Base-by-base conservation (phyloP, 805 yeast genomes). In the Alloascoidea hylecoeti region DNA sequence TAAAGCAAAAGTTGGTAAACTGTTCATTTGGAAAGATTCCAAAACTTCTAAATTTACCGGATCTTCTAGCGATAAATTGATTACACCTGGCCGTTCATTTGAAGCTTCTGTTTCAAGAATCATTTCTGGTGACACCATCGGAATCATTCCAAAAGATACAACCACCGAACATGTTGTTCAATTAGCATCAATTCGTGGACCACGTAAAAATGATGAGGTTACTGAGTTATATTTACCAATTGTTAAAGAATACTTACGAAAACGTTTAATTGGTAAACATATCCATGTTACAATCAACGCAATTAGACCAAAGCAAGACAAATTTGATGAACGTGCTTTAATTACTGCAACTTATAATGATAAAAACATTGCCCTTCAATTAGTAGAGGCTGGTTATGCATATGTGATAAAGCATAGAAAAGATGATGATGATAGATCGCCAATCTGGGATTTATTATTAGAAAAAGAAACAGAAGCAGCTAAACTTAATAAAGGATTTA, bases 381-480 rank as follows among this genome's bases (percentile, higher is more conserved):
- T 84, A 38, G 79, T 84, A 15, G 55, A 64, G 18, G 64, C 60
- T 41, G 95, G 95, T 4, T 73, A 62, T 55, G 94, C 88, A 13
- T 60, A 78, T n/a, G 94, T 83, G 16, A 66, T 81, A 41, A 74
- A 73, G 52, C 94, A 82, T 58, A 75, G 78, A 51, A 77, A 77
- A 56, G 83, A 78, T 41, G 81, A 78, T 35, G 66, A 66, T 32
- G 83, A 76, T 49, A 67, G 83, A 46, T 75, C 92, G 2, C 67
- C 75, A 19, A 69, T 74, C 47, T 83, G 94, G 89, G 95, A 84
- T 51, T 66, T 66, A 36, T 64, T 84, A 40, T 57, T 80, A 35
- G 94, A 81, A 50, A 63, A 75, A 36, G 94, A 85, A 53, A 62
- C 66, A 33, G 63, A 62, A 33, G 79, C 88, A 13, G 63, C 60